phyloP scores from a whole-genome alignment of 1,284 basidiomycete species.

The Fomitiporia mediterranea region DNA sequence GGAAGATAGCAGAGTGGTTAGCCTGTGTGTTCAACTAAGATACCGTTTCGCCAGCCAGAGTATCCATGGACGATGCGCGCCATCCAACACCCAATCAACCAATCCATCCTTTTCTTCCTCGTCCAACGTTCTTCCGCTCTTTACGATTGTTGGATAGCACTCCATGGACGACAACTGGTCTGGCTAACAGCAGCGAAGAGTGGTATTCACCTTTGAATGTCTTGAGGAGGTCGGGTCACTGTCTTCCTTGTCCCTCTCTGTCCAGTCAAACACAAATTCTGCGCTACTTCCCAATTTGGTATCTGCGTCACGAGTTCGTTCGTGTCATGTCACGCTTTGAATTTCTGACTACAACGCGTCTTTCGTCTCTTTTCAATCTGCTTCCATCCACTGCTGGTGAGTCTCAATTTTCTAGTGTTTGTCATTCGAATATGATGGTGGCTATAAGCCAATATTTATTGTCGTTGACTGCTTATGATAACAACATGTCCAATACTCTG shows the following conservation, averaged over 20 bases:
- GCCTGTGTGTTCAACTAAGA: slow-evolving; percentile 23
- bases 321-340: no score
- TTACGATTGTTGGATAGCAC: not conserved
- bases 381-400: slow-evolving; percentile 7
- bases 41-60: slow-evolving; percentile 26
- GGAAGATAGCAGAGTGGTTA: not conserved
- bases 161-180: not conserved
- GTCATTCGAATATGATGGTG: no score
- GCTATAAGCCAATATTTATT: slow-evolving; percentile 59
- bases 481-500: slow-evolving; percentile 37
- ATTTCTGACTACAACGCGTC: not conserved
- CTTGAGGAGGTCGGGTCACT: slow-evolving; percentile 45
- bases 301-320: not conserved
- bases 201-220: slow-evolving; percentile 35
- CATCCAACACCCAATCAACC: slow-evolving; percentile 19
- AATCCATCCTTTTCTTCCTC: slow-evolving; percentile 12
- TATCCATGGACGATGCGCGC: slow-evolving; percentile 19
- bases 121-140: not conserved
- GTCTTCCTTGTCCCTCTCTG: not conserved
- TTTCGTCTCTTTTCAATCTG: not conserved
- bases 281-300: slow-evolving; percentile 3
- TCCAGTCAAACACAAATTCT: slow-evolving; percentile 8
- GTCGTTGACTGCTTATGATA: slow-evolving; percentile 62
- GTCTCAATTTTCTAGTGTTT: no score
- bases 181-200: not conserved